Base-by-base conservation (phyloP, 2,329 filamentous ascomycete species). In the Epichloe baconii region DNA sequence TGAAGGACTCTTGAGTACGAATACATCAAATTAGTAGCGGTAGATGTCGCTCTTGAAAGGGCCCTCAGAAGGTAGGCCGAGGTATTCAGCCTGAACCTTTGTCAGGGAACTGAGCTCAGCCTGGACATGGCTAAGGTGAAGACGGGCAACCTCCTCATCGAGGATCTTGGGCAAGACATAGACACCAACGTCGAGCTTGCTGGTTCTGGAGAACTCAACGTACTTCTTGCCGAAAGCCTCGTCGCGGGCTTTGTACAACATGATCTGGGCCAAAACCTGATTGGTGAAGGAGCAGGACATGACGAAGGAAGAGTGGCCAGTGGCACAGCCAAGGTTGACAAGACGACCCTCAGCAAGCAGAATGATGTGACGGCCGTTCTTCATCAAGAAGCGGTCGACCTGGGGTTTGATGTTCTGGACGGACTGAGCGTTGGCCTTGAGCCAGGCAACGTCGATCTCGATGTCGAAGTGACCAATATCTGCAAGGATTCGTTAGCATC, bases 241-340 rank as follows among this genome's bases (percentile, higher is more conserved):
- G 69, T 97, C 90, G 64, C 85, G 79, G 65, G 83, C 85, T 86
- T 97, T 97, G 86, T 75, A 98, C 66, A 98, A 78, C 78, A 95
- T 85, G 77, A 98, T 97, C 80, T 98, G 93, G 61, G 93, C 93
- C 71, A 98, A 88, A 65, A 97, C 93, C 82, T 98, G 93, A 86
- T 98, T 98, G 82, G 90, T 95, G 86, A 98, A 98, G 58, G 91
- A 97, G 86, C 93, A 98, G 64, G 90, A 96, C 93, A 98, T 97
- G 61, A 98, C 93, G 74, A 98, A 98, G 49, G 91, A 97, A 62
- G 90, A 95, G 86, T 98, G 93, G 62, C 93, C 93, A 58, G 93
- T 98, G 69, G 93, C 93, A 75, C 93, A 98, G 73, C 93, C 93
- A 64, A 98, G 80, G 85, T 98, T 98, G 77, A 98, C 93, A 59